These are phyloP conservation scores for Helenozyma rhizophorensis DNA, from an alignment of 805 yeast species.

Conservation along the genomic window DNA sequence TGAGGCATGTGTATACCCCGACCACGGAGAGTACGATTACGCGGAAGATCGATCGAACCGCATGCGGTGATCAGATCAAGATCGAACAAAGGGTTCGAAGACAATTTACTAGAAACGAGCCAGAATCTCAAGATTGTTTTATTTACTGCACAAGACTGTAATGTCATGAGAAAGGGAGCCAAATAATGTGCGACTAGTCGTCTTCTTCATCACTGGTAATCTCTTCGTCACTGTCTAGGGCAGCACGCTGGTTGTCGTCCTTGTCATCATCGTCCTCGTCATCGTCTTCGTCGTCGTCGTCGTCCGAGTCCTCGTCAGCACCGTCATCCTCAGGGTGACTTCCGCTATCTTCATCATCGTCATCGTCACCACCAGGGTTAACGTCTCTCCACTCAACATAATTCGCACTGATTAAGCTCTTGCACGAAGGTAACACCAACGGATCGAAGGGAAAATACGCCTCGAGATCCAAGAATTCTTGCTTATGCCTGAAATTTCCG, in stretches of 20 bases:
- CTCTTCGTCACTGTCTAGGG: slow-evolving; percentile 14
- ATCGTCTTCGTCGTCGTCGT: slow-evolving; percentile 13
- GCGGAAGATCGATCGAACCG: slow-evolving; percentile 15
- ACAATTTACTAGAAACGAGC: slow-evolving; percentile 12
- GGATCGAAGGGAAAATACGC: slow-evolving; percentile 98
- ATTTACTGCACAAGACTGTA: slow-evolving; percentile 11
- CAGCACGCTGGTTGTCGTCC: slow-evolving; percentile 6
- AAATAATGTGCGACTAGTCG: not conserved
- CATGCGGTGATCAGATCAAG: slow-evolving; percentile 11
- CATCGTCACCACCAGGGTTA: slow-evolving; percentile 52
- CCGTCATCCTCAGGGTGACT: slow-evolving; percentile 27
- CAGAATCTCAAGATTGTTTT: slow-evolving; percentile 5
- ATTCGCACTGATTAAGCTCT: slow-evolving; percentile 47
- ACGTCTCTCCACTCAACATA: slow-evolving; percentile 70
- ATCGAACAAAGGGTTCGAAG: slow-evolving; percentile 9
- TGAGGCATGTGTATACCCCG: too few relatives aligned
- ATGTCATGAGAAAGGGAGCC: not conserved
- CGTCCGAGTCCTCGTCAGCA: slow-evolving; percentile 16
- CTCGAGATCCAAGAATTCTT: slow-evolving; percentile 83
- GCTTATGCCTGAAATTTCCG: slow-evolving; percentile 53
- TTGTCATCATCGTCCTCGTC: slow-evolving; percentile 14
- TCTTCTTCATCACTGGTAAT: slow-evolving; percentile 21
- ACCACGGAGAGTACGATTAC: too few relatives aligned
- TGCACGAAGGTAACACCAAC: slow-evolving; percentile 60
- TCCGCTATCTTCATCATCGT: slow-evolving; percentile 45